Percentiles rank a stretch among this genome's conserved stretches.
phyloP scores from a whole-genome alignment of 2,329 filamentous ascomycete species.

The Tolypocladium inflatum region DNA sequence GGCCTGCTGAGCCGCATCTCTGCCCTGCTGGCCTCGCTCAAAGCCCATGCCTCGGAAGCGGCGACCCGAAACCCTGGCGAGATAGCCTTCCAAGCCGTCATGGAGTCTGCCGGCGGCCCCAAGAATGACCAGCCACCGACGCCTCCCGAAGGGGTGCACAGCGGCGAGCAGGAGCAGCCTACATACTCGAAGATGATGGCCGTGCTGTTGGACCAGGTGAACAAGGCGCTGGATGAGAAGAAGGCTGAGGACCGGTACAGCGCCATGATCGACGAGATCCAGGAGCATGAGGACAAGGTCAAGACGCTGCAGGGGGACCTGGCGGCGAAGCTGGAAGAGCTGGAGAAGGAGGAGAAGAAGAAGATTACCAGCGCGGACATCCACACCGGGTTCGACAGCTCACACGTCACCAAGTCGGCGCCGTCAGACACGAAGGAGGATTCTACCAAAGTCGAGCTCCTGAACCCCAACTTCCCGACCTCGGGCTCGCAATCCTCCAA shows the following conservation, averaged over 20 bases:
- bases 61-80: conserved; percentile 61
- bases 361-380: conserved; percentile 94
- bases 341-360: conserved; percentile 74
- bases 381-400: conserved; percentile 84
- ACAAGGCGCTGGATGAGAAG: conserved; percentile 71
- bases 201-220: conserved; percentile 89
- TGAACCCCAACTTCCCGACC: conserved; percentile 54
- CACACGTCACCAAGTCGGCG: conserved; percentile 60
- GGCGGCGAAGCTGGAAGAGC: conserved; percentile 60
- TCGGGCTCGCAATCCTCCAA: conserved; percentile 3
- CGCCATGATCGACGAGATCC: conserved; percentile 70
- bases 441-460: conserved; percentile 54
- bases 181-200: conserved; percentile 98
- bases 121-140: conserved; percentile 67
- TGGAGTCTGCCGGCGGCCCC: conserved; percentile 66
- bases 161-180: conserved; percentile 62
- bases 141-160: conserved; percentile 70
- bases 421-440: conserved; percentile 36
- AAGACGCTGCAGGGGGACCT: conserved; percentile 68
- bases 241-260: conserved; percentile 58
- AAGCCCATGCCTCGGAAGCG: conserved; percentile 61
- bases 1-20: conserved; percentile 79
- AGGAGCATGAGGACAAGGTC: conserved; percentile 69
- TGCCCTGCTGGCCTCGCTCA: conserved; percentile 62
- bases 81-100: conserved; percentile 79